Percentiles rank a stretch among this genome's conserved stretches.
phyloP scores from a whole-genome alignment of 192 early-diverging fungal genomes.

The Gryganskiella cystojenkinii region DNA sequence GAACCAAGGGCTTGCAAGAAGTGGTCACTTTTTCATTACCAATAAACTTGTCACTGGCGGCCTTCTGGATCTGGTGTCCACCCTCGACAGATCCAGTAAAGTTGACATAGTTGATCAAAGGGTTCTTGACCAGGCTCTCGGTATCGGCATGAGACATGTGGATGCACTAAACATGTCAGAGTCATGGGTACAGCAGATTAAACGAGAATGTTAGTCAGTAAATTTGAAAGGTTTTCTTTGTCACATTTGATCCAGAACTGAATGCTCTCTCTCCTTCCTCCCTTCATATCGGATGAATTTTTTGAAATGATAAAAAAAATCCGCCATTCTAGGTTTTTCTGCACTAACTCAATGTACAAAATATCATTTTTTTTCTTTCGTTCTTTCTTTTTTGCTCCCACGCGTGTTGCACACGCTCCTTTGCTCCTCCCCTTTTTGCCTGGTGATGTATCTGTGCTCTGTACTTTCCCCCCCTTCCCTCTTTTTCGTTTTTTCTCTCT shows the following conservation, averaged over 20 bases:
- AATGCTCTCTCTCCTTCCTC: neutral
- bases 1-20: neutral
- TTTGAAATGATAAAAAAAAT: conserved; percentile 23
- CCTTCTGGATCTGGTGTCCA: conserved; percentile 70
- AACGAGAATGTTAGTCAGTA: too few relatives aligned
- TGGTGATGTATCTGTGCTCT: too few relatives aligned
- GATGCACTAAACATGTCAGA: conserved; percentile 45
- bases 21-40: conserved; percentile 45
- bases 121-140: conserved; percentile 64
- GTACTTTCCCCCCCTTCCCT: too few relatives aligned
- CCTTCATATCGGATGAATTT: conserved; percentile 26
- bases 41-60: conserved; percentile 67
- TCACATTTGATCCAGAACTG: conserved; percentile 16
- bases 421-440: too few relatives aligned
- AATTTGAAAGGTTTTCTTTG: neutral
- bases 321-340: neutral
- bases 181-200: neutral
- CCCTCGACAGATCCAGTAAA: conserved; percentile 85
- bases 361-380: neutral
- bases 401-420: neutral
- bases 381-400: neutral
- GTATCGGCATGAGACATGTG: conserved; percentile 62
- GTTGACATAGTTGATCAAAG: conserved; percentile 71
- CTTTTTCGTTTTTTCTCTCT: too few relatives aligned
- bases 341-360: neutral